Base-by-base conservation (phyloP, 2,329 filamentous ascomycete genomes). In the Botryotinia calthae region DNA sequence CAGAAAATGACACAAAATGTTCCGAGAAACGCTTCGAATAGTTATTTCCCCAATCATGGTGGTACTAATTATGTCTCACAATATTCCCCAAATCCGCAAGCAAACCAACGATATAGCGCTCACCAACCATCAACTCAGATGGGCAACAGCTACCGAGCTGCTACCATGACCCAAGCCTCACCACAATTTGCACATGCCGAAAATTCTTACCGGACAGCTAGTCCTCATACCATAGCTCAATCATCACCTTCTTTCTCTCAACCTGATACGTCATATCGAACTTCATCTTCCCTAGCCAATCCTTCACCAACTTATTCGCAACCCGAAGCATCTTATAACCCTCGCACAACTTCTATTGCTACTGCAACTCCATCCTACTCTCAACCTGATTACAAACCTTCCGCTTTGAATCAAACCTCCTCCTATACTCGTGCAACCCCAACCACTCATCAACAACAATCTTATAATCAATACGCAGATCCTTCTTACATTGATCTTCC, bases 61-160 rank as follows among this genome's bases (percentile, higher is more conserved):
- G 69, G 67, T 40, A 72, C 76, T 25, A 73, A 73, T 28, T 81
- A 79, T 70, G 76, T 48, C 34, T 79, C 79, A 59, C 79, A 80
- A 72, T 80, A 80, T 74, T 75, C 78, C 8, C 77, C 79, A 31
- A 77, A 80, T 58, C 31, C 59, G 25, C 79, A 80, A 69, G 59
- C 79, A 54, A 76, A 77, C 34, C 79, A 81, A 65, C 75, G 79
- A 37, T 81, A 80, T 67, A 61, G 71, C 22, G 67, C 73, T 16
- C 79, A 80, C 63, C 76, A 79, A 64, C 74, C 78, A 10, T 80
- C 79, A 14, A 79, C 79, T 62, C 79, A 79, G 59, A 74, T 80
- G 70, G 76, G 71, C 71, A 79, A 77, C 28, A 73, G 66, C 48
- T 79, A 77, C 65, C 74, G 78, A 70, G 73, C 76, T 25, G 71